A percentile compares a stretch with the other conserved stretches of the same genome.
These are phyloP conservation scores for Helianthus annuus DNA, from an alignment of 129 eudicot species.

Conservation along the genomic window DNA sequence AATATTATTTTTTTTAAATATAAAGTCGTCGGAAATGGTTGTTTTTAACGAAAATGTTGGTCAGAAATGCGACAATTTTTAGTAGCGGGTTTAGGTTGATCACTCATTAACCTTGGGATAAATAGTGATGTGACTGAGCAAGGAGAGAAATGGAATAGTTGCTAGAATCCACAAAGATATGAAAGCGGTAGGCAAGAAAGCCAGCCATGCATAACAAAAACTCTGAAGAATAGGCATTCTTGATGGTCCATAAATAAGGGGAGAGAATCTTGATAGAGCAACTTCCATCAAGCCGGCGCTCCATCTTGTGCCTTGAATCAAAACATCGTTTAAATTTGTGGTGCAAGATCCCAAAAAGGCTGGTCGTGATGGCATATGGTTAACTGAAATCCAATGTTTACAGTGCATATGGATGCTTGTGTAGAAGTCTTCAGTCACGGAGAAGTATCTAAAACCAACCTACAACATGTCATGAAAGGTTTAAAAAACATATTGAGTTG, in stretches of 20 bases:
- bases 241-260: constrained; percentile 46
- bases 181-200: constrained; percentile 24
- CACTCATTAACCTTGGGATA: constrained; percentile 3
- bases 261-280: constrained; percentile 47
- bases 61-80: too few species aligned
- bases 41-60: too few species aligned
- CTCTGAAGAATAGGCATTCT: constrained; percentile 47
- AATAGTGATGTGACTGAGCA: not conserved
- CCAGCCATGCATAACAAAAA: constrained; percentile 38
- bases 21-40: too few species aligned
- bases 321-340: constrained; percentile 39
- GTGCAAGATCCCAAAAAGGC: constrained; percentile 54
- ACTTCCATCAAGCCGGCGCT: constrained; percentile 41
- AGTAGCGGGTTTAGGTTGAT: too few species aligned
- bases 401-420: constrained; percentile 51
- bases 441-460: constrained; percentile 54
- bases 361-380: constrained; percentile 42
- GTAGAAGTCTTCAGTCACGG: constrained; percentile 56
- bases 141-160: not conserved
- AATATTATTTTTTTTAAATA: too few species aligned
- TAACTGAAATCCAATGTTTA: constrained; percentile 56
- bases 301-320: constrained; percentile 65
- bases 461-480: constrained; percentile 19
- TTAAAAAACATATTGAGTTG: too few species aligned
- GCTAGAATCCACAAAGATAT: constrained; percentile 33